Conservation (phyloP, 768 basidiomycete genomes). For the Boletus tomentosulus region DNA sequence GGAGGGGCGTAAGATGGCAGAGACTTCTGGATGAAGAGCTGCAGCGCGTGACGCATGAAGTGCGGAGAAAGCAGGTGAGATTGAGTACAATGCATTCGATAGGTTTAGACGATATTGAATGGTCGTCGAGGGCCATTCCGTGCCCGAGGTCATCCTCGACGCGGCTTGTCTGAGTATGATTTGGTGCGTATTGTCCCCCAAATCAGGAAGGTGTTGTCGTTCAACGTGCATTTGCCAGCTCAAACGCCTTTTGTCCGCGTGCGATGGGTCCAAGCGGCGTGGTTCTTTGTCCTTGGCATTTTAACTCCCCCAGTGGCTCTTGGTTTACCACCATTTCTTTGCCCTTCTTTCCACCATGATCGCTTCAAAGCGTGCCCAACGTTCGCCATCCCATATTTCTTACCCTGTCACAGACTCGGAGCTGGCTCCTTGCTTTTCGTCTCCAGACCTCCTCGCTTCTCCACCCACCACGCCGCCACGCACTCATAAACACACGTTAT, state of each 20-base stretch:
- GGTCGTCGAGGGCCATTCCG: constrained; percentile 12
- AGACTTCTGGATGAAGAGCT: constrained; percentile 26
- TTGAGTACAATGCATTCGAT: constrained; percentile 43
- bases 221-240: background rate
- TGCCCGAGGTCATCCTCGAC: background rate
- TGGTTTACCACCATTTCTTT: background rate
- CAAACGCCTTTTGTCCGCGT: constrained; percentile 15
- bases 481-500: constrained; percentile 34
- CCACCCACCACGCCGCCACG: constrained; percentile 29
- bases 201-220: constrained; percentile 26
- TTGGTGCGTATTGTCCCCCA: constrained; percentile 18
- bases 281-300: constrained; percentile 8
- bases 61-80: constrained; percentile 59
- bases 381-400: constrained; percentile 12
- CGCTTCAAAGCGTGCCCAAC: constrained; percentile 20
- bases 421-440: constrained; percentile 24
- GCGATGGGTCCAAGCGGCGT: constrained; percentile 1
- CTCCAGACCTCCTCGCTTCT: constrained; percentile 21
- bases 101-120: constrained; percentile 45
- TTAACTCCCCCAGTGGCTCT: constrained; percentile 1
- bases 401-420: constrained; percentile 14
- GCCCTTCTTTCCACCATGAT: constrained; percentile 20
- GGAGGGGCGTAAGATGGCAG: constrained; percentile 17
- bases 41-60: constrained; percentile 48
- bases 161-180: background rate